Evolutionary conservation across 176 grass and related monocot species (phyloP).

Genomic region (Thalia dealbata): DNA sequence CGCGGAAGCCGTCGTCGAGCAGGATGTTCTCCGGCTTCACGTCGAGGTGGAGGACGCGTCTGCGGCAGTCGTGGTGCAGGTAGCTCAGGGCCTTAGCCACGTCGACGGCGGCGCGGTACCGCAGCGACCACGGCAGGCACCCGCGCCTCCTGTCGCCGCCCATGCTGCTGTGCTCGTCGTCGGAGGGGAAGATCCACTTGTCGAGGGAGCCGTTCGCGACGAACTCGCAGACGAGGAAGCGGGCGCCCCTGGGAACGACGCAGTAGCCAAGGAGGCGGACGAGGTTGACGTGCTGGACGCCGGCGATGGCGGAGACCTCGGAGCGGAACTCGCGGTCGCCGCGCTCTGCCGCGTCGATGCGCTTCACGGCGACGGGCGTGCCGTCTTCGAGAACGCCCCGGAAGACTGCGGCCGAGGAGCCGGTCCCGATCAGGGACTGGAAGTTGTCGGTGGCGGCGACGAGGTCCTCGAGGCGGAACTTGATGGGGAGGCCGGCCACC

Average conservation of each 20-base stretch:
- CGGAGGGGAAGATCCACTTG: constrained; percentile 36
- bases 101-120: constrained; percentile 27
- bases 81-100: constrained; percentile 56
- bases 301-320: constrained; percentile 36
- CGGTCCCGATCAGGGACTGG: constrained; percentile 22
- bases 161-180: constrained; percentile 1
- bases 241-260: neutral
- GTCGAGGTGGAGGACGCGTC: constrained; percentile 43
- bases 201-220: constrained; percentile 49
- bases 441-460: constrained; percentile 29
- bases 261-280: constrained; percentile 50
- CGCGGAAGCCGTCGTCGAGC: constrained; percentile 38
- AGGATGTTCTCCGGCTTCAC: constrained; percentile 70
- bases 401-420: constrained; percentile 45
- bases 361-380: constrained; percentile 40
- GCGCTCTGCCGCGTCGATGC: constrained; percentile 17
- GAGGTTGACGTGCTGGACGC: constrained; percentile 41
- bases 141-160: neutral
- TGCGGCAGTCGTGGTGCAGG: constrained; percentile 51
- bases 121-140: constrained; percentile 31
- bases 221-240: constrained; percentile 47
- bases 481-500: constrained; percentile 14
- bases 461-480: constrained; percentile 13
- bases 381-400: constrained; percentile 40
- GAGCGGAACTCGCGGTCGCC: constrained; percentile 32